phyloP scores from a whole-genome alignment of 345 rosid species.

The Mangifera indica region DNA sequence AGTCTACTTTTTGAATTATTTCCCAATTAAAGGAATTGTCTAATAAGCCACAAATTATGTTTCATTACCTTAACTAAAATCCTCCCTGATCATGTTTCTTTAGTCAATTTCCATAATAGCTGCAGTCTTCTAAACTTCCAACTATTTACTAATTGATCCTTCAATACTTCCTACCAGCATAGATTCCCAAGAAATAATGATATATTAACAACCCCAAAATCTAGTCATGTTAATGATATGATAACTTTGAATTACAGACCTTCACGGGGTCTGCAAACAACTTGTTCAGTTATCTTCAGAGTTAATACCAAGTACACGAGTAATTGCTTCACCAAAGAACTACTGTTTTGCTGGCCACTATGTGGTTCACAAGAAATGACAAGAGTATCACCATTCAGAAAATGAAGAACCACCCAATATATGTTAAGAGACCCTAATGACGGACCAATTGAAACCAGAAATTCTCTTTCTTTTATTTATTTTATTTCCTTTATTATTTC shows the following conservation, averaged over 20 bases:
- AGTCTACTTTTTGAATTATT: constrained; percentile 7
- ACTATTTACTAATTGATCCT: neutral
- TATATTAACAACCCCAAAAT: neutral
- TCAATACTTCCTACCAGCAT: neutral
- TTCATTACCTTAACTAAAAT: neutral
- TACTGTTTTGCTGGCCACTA: neutral
- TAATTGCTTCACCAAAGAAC: neutral
- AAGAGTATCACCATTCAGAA: neutral
- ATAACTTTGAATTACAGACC: neutral
- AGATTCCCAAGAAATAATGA: neutral
- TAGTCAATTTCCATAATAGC: neutral
- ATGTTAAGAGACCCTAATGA: neutral
- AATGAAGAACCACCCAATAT: neutral
- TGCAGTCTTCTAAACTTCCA: neutral
- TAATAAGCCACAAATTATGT: neutral
- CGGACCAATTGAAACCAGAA: neutral
- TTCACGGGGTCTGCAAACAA: neutral
- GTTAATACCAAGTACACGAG: neutral
- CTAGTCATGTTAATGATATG: too few species aligned
- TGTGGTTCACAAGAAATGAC: neutral
- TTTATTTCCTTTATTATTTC: neutral
- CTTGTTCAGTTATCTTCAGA: neutral
- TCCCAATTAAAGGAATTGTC: neutral
- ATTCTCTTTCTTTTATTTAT: neutral
- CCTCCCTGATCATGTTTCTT: neutral